A percentile compares a stretch with the other conserved stretches of the same genome.
phyloP scores from a whole-genome alignment of 2,329 filamentous ascomycete species.

The Exophiala lecanii-corni region DNA sequence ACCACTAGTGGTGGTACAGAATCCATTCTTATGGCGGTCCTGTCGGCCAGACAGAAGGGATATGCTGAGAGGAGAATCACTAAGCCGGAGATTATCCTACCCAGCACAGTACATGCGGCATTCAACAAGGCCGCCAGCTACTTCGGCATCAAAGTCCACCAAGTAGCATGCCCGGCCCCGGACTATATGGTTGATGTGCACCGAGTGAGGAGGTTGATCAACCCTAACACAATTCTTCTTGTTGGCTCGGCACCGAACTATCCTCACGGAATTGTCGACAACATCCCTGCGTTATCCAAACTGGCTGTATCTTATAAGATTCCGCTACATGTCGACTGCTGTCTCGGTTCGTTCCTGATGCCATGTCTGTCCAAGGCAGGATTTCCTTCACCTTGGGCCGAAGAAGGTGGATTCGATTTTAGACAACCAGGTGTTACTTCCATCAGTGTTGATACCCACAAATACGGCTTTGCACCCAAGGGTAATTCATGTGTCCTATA shows the following conservation, averaged over 20 bases:
- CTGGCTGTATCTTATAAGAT: constrained; percentile 74
- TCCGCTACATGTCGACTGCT: constrained; percentile 95
- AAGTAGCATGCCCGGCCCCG: constrained; percentile 81
- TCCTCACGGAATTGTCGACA: constrained; percentile 95
- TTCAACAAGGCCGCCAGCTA: constrained; percentile 94
- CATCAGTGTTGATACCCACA: constrained; percentile 96
- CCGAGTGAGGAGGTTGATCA: constrained; percentile 77
- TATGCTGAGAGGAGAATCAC: constrained; percentile 79
- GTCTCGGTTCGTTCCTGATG: constrained; percentile 89
- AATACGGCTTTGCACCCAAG: constrained; percentile 98
- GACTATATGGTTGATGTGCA: constrained; percentile 76
- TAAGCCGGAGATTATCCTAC: constrained; percentile 96
- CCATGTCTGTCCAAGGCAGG: constrained; percentile 91
- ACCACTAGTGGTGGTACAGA: constrained; percentile 92
- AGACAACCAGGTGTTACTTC: constrained; percentile 87
- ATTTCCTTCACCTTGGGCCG: constrained; percentile 57
- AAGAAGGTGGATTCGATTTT: constrained; percentile 86
- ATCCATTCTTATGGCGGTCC: constrained; percentile 91
- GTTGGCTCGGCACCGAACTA: constrained; percentile 97
- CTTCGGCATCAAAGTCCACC: constrained; percentile 92
- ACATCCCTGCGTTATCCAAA: constrained; percentile 78
- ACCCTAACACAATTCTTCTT: constrained; percentile 87
- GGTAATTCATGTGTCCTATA: constrained; percentile 93
- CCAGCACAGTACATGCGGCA: constrained; percentile 89
- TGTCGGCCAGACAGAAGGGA: constrained; percentile 85